Evolutionary conservation across 2,329 filamentous ascomycete species (phyloP), one percentile per base, ranked within the genome.

Genomic region (Aspergillus terreus): DNA sequence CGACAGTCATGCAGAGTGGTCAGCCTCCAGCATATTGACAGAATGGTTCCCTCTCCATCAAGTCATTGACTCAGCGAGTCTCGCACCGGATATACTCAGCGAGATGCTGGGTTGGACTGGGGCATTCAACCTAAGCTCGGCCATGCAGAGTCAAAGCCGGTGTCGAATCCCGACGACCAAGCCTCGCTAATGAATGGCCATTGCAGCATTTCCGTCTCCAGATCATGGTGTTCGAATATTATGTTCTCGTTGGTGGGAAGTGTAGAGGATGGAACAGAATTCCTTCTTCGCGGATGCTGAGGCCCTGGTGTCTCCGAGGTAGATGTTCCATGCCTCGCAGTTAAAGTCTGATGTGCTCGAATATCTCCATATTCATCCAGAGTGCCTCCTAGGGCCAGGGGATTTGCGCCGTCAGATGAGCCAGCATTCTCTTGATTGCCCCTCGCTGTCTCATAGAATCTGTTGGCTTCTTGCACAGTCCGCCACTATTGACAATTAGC

Each of bases 301-400:
- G 32, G 6, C 3, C 54, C 51, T 23, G 48, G 45, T 11, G 42
- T 30, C n/a, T 38, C 41, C n/a, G 42, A 51, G 1, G 11, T 25
- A 7, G 40, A n/a, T 2, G 36, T 14, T 7, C 40, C 44, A n/a
- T 46, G 46, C 17, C 32, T 44, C 4, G 38, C 48, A 7, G 46
- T 9, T 4, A 50, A 33, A 12, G 49, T 17, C 4, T 19, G 59
- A 49, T 4, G 44, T 41, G 51, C 53, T 6, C 68, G 64, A 27
- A 71, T 71, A 38, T 71, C 68, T 2, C 68, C 68, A 41, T 71
- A 71, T 51, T 71, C 68, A 46, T 71, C 68, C n/a, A 71, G 46
- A 2, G 59, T 67, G 0, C 68, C 67, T 4, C 61, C 68, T 0
- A 71, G 53, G 1, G 68, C 63, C 15, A 70, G 60, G 23, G 65